Evolutionary conservation across 2,329 filamentous ascomycete species (phyloP).

Genomic region (Epichloe baconii): DNA sequence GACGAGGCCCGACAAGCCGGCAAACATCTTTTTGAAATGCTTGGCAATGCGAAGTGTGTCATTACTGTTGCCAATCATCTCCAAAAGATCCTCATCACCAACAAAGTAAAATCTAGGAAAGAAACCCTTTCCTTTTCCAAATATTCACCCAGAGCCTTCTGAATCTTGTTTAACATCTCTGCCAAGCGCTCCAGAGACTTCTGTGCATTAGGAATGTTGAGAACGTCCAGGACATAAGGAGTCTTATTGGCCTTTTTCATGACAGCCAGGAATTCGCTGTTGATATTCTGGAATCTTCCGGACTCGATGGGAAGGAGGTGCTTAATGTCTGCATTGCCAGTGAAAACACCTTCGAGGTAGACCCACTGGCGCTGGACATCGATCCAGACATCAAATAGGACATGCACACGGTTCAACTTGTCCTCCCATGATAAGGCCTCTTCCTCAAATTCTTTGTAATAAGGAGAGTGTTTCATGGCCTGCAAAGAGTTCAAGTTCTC

Average conservation of each 20-base stretch:
- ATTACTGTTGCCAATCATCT: constrained; percentile 99
- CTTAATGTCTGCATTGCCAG: constrained; percentile 97
- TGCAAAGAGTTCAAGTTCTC: constrained; percentile 96
- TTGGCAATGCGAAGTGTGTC: constrained; percentile 93
- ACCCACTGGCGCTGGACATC: constrained; percentile 99
- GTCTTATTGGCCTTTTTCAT: constrained; percentile 99
- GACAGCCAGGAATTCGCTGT: constrained; percentile 95
- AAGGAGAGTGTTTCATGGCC: constrained; percentile 97
- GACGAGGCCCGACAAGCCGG: constrained; percentile 76
- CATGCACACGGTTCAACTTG: constrained; percentile 91
- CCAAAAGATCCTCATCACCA: constrained; percentile 91
- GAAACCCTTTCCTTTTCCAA: constrained; percentile 94
- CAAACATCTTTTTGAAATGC: constrained; percentile 99
- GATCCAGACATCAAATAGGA: constrained; percentile 98
- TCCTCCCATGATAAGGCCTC: constrained; percentile 96
- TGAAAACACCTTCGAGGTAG: constrained; percentile 97
- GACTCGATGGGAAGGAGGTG: constrained; percentile 94
- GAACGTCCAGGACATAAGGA: constrained; percentile 86
- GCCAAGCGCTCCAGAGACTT: constrained; percentile 90
- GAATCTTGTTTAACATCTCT: constrained; percentile 97
- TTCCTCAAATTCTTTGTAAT: constrained; percentile 98
- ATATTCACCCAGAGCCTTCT: constrained; percentile 96
- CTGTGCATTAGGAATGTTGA: constrained; percentile 90
- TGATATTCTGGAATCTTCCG: constrained; percentile 96
- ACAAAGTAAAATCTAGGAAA: constrained; percentile 99